Evolutionary conservation across 2,329 filamentous ascomycete species (phyloP), one percentile per base, ranked within the genome.

Genomic region (Xylaria sp.): DNA sequence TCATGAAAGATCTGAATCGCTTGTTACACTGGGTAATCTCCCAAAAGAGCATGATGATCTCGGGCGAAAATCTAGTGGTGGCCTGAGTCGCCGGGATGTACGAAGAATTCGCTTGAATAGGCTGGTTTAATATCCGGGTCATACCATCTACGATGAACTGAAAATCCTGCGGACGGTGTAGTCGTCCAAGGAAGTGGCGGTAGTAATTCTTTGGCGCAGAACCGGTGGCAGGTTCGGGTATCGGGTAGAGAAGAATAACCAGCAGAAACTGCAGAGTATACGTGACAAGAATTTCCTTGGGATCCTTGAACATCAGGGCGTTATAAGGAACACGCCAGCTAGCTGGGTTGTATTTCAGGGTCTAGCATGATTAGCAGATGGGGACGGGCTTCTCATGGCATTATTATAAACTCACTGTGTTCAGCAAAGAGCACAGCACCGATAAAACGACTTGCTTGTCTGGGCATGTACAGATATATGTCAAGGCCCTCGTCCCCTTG

Each of bases 11-110:
- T 26, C 94, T 84, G 75, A 99, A 99, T 54, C 93, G 84, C 74
- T 96, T 97, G 75, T 99, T 99, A 80, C 93, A 97, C 72, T 99
- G 94, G 4, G 94, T 85, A 37, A 91, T 86, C 76, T 99, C 94
- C 94, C 94, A 99, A 69, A 97, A 97, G 2, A 99, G 80, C 83
- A 97, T 94, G 50, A 97, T 87, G 77, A 95, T 95, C 73, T 99
- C 94, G 1, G 94, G 92, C 0, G 92, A 91, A 81, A 93, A 96
- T 67, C 90, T 91, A 48, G 91, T 78, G 0, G 89, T 84, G 44
- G 88, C 84, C 65, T 95, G 91, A 38, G 88, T 88, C 4, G 92
- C 91, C 0, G 93, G 92, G 1, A 97, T 84, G 70, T 96, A 97
- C 1, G 92, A 93, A 9, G 85, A 84, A 54, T 91, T 95, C 40